These are phyloP conservation scores for Penicillium canescens DNA, from an alignment of 495 filamentous ascomycete genomes.

Conservation along the genomic window DNA sequence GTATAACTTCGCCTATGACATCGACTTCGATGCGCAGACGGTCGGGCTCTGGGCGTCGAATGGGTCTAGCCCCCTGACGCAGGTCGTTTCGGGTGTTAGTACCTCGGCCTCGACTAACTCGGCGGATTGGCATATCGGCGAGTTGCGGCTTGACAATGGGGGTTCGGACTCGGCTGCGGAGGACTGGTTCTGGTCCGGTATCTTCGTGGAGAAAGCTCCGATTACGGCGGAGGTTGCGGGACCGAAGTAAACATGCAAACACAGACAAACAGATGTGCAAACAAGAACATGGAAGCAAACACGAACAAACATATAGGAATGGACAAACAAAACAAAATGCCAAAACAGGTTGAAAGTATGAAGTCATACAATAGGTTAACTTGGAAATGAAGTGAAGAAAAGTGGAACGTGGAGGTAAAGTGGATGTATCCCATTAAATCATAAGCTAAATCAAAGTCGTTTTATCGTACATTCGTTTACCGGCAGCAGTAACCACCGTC, in stretches of 20 bases:
- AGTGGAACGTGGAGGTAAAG: neutral
- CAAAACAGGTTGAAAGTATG: neutral
- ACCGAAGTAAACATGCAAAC: conserved; percentile 21
- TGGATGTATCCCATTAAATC: conserved; percentile 3
- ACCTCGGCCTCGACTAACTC: conserved; percentile 66
- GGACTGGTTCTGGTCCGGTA: conserved; percentile 74
- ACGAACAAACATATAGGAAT: neutral
- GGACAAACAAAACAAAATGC: neutral
- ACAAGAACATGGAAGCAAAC: neutral
- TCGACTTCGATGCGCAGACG: conserved; percentile 58
- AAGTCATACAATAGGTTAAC: neutral
- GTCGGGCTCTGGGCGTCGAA: conserved; percentile 72
- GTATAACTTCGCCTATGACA: conserved; percentile 71
- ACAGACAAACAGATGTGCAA: neutral
- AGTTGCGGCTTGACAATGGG: conserved; percentile 63
- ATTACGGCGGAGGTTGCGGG: conserved; percentile 61
- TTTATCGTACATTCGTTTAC: conserved; percentile 25
- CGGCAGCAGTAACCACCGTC: conserved; percentile 62
- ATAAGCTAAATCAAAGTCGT: conserved; percentile 1
- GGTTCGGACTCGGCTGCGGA: conserved; percentile 50
- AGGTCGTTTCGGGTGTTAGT: conserved; percentile 56
- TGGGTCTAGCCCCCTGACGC: conserved; percentile 54
- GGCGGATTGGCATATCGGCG: conserved; percentile 72
- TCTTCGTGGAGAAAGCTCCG: conserved; percentile 65
- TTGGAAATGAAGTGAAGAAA: neutral